Base-by-base conservation (phyloP, 495 filamentous ascomycete species). In the Penicillium lividum region DNA sequence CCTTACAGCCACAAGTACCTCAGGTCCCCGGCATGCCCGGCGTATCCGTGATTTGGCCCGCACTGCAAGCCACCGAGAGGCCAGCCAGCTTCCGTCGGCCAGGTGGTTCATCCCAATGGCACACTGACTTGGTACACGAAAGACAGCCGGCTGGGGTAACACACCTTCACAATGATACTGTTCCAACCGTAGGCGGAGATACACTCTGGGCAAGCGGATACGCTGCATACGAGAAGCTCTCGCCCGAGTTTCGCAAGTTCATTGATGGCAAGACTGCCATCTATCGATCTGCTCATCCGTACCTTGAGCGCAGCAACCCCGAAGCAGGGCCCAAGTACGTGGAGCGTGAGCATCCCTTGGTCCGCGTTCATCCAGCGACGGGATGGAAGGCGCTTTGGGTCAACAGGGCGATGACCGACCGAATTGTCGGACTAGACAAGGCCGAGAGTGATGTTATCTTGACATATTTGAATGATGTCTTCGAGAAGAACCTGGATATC, bases 141-240 rank as follows among this genome's bases (percentile, higher is more conserved):
- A 73, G 76, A 40, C 86, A 90, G 58, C 88, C 88, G 4, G 86
- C 88, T 2, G 88, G 86, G 5, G 82, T 89, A 48, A 90, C 86
- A 0, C 85, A 88, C 62, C 74, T 89, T 10, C 84, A 88, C 70
- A 87, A 87, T 56, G 85, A 77, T 42, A 87, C 85, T 0, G 74
- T 91, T 5, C 87, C 88, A 0, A 78, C 76, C 0, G 60, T 84
- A 2, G 88, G 88, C 4, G 87, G 87, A 7, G 88, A 91, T 63
- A 89, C 88, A 3, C 79, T 91, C 3, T 91, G 87, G 86, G 83
- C 87, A 0, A 84, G 79, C 58, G 87, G 86, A 3, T 89, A 89
- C 60, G 71, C 80, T 10, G 86, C 86, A 4, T 91, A 91, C 67
- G 85, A 87, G 70, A 89, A 89, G 68, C 78, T 90, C 3, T 87